Conservation (phyloP, 805 yeast species). For the Yamadazyma sp. region DNA sequence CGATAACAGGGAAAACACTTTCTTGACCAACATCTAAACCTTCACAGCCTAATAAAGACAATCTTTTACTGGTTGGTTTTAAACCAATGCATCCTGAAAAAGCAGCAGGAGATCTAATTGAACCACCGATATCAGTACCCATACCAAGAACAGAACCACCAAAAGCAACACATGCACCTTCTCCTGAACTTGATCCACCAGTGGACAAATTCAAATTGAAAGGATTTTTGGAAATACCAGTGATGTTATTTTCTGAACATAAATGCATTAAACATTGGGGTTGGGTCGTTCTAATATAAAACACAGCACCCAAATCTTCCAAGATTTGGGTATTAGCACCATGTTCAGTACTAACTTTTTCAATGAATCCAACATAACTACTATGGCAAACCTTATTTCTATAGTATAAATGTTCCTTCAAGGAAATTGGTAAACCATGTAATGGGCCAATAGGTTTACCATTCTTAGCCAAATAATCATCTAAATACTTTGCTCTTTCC, state of each 20-base stretch:
- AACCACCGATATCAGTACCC: constrained; percentile 45
- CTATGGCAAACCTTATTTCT: constrained; percentile 36
- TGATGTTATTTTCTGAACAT: constrained; percentile 38
- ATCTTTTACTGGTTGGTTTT: constrained; percentile 40
- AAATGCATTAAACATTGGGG: constrained; percentile 47
- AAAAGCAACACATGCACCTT: constrained; percentile 40
- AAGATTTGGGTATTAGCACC: constrained; percentile 29
- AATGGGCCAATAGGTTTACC: constrained; percentile 58
- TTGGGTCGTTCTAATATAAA: constrained; percentile 42
- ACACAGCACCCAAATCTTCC: constrained; percentile 41
- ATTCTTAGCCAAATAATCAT: constrained; percentile 42
- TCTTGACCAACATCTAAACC: constrained; percentile 62
- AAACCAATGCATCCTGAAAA: constrained; percentile 40
- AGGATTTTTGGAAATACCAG: constrained; percentile 37
- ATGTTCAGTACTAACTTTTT: constrained; percentile 26
- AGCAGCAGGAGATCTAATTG: constrained; percentile 44
- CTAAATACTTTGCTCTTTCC: constrained; percentile 52
- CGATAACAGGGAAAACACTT: constrained; percentile 62
- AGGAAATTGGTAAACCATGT: constrained; percentile 65
- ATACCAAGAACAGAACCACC: constrained; percentile 41
- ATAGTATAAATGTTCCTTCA: constrained; percentile 48
- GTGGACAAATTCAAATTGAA: constrained; percentile 35
- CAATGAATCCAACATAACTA: constrained; percentile 35
- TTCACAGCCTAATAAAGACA: constrained; percentile 42
- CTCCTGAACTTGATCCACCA: constrained; percentile 46